Conservation (phyloP, 2,329 filamentous ascomycete genomes). For the Colletotrichum neosansevieriae region DNA sequence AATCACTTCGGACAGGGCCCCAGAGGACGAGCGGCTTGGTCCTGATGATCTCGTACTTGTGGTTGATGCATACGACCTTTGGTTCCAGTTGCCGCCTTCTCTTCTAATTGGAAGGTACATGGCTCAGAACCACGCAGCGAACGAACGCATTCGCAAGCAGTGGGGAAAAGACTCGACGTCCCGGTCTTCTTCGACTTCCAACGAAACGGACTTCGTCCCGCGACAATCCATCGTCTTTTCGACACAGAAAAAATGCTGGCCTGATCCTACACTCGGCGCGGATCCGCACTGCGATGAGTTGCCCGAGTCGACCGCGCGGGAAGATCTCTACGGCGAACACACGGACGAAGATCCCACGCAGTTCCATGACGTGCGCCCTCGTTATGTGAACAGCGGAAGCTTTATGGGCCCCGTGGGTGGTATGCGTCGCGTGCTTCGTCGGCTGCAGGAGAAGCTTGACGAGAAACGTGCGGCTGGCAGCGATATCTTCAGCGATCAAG, state of each 20-base stretch:
- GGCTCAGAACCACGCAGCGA: conserved; percentile 49
- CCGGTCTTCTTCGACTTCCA: neutral
- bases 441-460: conserved; percentile 44
- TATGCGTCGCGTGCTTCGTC: conserved; percentile 44
- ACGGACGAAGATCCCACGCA: conserved; percentile 40
- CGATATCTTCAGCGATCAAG: conserved; percentile 47
- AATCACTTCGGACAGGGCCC: conserved; percentile 25
- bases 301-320: conserved; percentile 42
- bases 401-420: conserved; percentile 48
- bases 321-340: conserved; percentile 43
- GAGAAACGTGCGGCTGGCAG: conserved; percentile 32
- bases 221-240: conserved; percentile 44
- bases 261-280: conserved; percentile 35
- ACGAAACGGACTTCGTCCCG: conserved; percentile 42
- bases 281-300: conserved; percentile 44
- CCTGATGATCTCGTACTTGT: conserved; percentile 51
- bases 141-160: conserved; percentile 45
- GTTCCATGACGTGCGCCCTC: conserved; percentile 44
- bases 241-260: conserved; percentile 44
- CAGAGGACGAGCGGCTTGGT: conserved; percentile 33
- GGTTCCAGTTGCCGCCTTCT: conserved; percentile 54
- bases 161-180: conserved; percentile 41
- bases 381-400: conserved; percentile 48
- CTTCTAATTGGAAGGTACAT: conserved; percentile 52
- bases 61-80: conserved; percentile 54